Evolutionary conservation across 2,329 filamentous ascomycete genomes (phyloP), one percentile per base, ranked within the genome.

Genomic region (Graphilbum fragrans): DNA sequence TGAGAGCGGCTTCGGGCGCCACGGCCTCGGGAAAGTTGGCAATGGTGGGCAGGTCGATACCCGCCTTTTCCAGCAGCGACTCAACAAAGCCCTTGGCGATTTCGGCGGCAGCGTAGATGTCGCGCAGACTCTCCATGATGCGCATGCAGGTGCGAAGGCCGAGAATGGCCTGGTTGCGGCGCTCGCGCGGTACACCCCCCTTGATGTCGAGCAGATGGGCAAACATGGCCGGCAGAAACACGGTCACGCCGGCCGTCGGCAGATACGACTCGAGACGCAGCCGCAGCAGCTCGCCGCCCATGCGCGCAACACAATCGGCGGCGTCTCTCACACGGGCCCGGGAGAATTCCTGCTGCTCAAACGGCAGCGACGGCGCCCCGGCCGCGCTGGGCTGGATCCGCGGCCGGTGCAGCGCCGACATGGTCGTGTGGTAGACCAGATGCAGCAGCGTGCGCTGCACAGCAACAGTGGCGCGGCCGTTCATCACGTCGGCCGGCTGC

Each of bases 11-110:
- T 27, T 74, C 70, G 0, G 70, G 67, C 4, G 69, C 68, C n/a
- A 69, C 74, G 36, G 65, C 60, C 16, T 58, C 52, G 16, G 58
- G 57, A 18, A 62, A 51, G 37, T 54, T 59, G 36, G 60, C 57
- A 14, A 52, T 50, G 11, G 50, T 49, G 39, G 62, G 73, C 32
- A 86, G 67, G 42, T 84, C 78, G 47, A 92, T 87, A 43, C 84
- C 79, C 9, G 86, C 86, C 64, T 94, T 93, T 47, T 84, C 80
- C 47, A 94, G 82, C 1, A 87, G 86, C 1, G 87, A 86, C 56
- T 94, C 86, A n/a, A 95, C 70, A 65, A 95, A 95, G 3, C 85
- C 85, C 1, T 85, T 90, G n/a, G 86, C 87, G 53, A 92, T 94
- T 59, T 95, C 88, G n/a, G 90, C 90, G 0, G 88, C 87, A 0